Evolutionary conservation across 345 rosid species (phyloP).

Genomic region (Lepidium aucheri): DNA sequence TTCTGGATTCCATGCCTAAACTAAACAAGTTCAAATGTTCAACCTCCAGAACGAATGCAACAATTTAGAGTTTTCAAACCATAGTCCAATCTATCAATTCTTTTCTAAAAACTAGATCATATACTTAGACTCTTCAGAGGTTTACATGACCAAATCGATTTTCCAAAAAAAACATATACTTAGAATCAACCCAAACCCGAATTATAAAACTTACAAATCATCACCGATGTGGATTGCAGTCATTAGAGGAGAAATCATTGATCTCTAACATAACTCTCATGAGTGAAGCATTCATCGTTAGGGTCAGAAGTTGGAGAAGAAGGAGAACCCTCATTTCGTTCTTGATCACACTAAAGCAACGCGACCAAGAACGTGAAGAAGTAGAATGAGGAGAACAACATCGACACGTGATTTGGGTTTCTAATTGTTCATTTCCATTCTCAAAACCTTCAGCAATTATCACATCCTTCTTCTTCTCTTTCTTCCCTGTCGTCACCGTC

Average conservation of each 20-base stretch:
- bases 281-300: constrained; percentile 26
- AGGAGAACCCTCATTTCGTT: background rate
- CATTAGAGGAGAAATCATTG: constrained; percentile 24
- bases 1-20: too few species aligned
- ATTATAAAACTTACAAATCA: background rate
- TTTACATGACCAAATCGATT: too few species aligned
- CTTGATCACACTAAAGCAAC: constrained; percentile 20
- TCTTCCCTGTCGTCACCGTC: too few species aligned
- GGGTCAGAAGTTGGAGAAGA: constrained; percentile 25
- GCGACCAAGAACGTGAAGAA: constrained; percentile 9
- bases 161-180: too few species aligned
- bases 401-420: constrained; percentile 19
- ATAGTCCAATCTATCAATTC: too few species aligned
- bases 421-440: background rate
- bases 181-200: background rate
- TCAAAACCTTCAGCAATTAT: too few species aligned
- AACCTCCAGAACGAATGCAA: too few species aligned
- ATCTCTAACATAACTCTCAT: constrained; percentile 28
- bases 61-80: too few species aligned
- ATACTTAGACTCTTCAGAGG: too few species aligned
- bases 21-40: too few species aligned
- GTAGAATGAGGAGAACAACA: background rate
- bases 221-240: constrained; percentile 26
- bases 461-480: too few species aligned
- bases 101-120: too few species aligned